Conservation (phyloP, 352 stramenopile genomes). For the Pythium grandisporangium region DNA sequence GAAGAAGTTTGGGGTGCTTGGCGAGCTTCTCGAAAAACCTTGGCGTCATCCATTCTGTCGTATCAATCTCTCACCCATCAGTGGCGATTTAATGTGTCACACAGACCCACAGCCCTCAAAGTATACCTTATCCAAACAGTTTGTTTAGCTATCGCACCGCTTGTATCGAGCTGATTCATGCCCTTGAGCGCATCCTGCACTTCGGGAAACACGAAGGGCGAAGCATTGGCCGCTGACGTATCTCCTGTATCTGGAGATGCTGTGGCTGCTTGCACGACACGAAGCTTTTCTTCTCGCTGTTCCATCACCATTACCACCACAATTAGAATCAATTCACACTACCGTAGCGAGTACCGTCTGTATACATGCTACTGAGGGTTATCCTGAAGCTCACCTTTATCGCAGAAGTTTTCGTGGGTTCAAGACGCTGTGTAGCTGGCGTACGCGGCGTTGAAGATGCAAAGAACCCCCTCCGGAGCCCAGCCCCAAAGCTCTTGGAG, state of each 20-base stretch:
- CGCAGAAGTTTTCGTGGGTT: too few relatives aligned
- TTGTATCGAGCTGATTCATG: constrained; percentile 50
- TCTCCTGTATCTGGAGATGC: constrained; percentile 10
- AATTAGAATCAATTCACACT: too few relatives aligned
- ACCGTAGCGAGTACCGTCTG: too few relatives aligned
- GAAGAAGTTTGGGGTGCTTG: constrained; percentile 35
- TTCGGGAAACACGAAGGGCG: constrained; percentile 59
- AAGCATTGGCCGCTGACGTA: constrained; percentile 1
- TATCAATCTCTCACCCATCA: background rate
- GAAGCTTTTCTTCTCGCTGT: constrained; percentile 33
- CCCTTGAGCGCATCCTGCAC: constrained; percentile 57
- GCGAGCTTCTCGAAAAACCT: constrained; percentile 63
- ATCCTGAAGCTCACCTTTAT: too few relatives aligned
- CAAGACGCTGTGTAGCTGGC: too few relatives aligned
- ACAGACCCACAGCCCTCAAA: too few relatives aligned
- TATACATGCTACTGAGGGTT: too few relatives aligned
- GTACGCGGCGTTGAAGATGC: background rate
- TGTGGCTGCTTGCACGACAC: constrained; percentile 17
- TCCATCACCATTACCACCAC: too few relatives aligned
- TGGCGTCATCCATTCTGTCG: constrained; percentile 68
- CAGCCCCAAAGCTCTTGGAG: constrained; percentile 39
- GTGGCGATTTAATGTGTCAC: background rate
- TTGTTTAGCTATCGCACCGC: constrained; percentile 20
- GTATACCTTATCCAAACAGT: too few relatives aligned
- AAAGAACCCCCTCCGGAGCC: constrained; percentile 75